Base-by-base conservation (phyloP, 805 yeast species). In the Wickerhamomyces chambardii region DNA sequence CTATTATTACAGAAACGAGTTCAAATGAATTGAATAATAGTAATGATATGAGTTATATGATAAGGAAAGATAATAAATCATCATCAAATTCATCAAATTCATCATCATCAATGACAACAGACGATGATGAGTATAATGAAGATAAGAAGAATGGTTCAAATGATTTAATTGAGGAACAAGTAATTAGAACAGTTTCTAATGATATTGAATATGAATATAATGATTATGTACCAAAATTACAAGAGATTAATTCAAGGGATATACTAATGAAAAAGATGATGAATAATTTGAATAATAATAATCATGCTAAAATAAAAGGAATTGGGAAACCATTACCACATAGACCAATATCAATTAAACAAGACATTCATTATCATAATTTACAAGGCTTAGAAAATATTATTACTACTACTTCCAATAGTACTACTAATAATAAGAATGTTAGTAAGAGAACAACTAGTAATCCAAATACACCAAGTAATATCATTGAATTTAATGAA, bases 291-390 rank as follows among this genome's bases (percentile, higher is more conserved):
- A 19, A 19, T 19, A 19, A n/a, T n/a, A n/a, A n/a, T n/a, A n/a
- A n/a, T n/a, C n/a, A n/a, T n/a, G n/a, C n/a, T n/a, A n/a, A n/a
- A n/a, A n/a, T n/a, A n/a, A 19, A 11, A 14, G 10, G 24, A 17
- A n/a, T 12, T 14, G 30, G 39, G n/a, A 48, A 47, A 31, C 51
- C 53, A 28, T 29, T 51, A n/a, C 54, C 55, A 11, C 22, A 24
- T 4, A 40, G 37, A 30, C 52, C 47, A 33, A 6, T 24, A 5
- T 24, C 26, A 24, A 24, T 19, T 8, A 19, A 19, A 19, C 8
- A 6, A 19, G 8, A 19, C 17, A 4, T 30, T 28, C 5, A 24
- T 32, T 6, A 15, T 17, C 14, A 14, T 10, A 9, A 32, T 5
- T 34, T 48, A 7, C 41, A 40, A 21, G 52, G 53, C 2, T 29